Percentiles rank a stretch among this genome's conserved stretches.
These are phyloP conservation scores for Poteriospumella lacustris DNA, from an alignment of 108 stramenopile species.

Conservation along the genomic window DNA sequence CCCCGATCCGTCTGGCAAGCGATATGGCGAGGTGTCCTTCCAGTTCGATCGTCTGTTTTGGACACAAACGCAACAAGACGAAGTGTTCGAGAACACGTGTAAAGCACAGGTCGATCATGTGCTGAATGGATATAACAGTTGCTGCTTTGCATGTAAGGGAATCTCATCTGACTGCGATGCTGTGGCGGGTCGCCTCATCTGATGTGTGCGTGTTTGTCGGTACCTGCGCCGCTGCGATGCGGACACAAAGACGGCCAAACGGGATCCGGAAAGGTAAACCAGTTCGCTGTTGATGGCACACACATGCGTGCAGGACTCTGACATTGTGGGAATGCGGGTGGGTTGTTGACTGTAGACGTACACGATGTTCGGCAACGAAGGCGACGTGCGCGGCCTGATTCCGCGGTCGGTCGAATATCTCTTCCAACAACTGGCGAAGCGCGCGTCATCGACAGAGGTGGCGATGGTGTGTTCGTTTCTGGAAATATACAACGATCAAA, in stretches of 20 bases:
- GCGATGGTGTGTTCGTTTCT: conserved; percentile 51
- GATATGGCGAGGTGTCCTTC: conserved; percentile 49
- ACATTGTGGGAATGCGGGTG: not conserved
- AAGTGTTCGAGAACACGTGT: conserved; percentile 42
- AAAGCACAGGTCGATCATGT: conserved; percentile 47
- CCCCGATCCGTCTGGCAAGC: conserved; percentile 34
- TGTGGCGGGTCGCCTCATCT: not conserved
- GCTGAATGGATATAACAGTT: conserved; percentile 53
- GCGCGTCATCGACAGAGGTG: conserved; percentile 30
- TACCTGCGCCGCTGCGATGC: not conserved
- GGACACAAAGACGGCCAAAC: conserved; percentile 63
- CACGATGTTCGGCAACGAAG: conserved; percentile 55
- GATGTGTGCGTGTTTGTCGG: not conserved
- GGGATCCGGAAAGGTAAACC: conserved; percentile 42
- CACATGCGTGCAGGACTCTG: not conserved
- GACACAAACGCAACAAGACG: conserved; percentile 46
- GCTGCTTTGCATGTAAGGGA: conserved; percentile 54
- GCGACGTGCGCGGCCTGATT: conserved; percentile 47
- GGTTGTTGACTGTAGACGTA: conserved; percentile 28
- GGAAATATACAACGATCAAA: conserved; percentile 60
- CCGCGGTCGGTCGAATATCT: conserved; percentile 54
- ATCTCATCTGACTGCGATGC: not conserved
- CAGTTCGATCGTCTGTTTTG: conserved; percentile 55
- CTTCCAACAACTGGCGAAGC: conserved; percentile 41
- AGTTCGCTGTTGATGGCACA: too few species aligned